Conservation (phyloP, 306 rosid species). For the Lablab purpureus region DNA sequence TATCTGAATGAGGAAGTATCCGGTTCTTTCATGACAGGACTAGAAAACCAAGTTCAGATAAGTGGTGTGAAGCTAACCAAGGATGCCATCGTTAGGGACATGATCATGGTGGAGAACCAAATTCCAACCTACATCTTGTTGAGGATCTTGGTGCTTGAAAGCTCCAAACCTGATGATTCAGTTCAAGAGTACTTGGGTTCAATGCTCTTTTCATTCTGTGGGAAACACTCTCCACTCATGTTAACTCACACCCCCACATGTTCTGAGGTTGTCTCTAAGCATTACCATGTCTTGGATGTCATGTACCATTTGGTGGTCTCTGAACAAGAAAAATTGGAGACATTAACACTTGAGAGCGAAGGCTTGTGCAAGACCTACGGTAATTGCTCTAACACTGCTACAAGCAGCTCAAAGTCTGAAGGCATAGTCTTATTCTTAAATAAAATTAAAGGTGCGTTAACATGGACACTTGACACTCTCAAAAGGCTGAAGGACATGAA, state of each 20-base stretch:
- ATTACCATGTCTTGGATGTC: slow-evolving; percentile 45
- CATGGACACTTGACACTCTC: neutral
- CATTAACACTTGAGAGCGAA: neutral
- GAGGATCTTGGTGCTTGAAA: neutral
- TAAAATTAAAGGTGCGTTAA: neutral
- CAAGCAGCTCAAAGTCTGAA: neutral
- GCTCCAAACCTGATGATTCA: neutral
- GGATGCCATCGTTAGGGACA: slow-evolving; percentile 41
- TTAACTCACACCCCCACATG: neutral
- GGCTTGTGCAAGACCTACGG: neutral
- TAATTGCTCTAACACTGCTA: neutral
- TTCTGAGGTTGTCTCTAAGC: neutral
- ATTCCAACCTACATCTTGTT: slow-evolving; percentile 33
- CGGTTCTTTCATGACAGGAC: slow-evolving; percentile 6
- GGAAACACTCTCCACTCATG: neutral
- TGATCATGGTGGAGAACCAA: slow-evolving; percentile 48
- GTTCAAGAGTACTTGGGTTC: slow-evolving; percentile 26
- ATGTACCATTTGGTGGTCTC: slow-evolving; percentile 40
- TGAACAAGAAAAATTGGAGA: neutral
- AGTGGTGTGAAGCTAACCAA: slow-evolving; percentile 9
- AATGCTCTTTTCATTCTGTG: slow-evolving; percentile 38
- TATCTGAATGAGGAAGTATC: neutral
- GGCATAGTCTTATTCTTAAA: neutral
- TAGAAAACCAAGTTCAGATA: neutral
- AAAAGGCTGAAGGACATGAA: neutral